Evolutionary conservation across 2,329 filamentous ascomycete species (phyloP), one percentile per base, ranked within the genome.

Genomic region (Fusarium succisae): DNA sequence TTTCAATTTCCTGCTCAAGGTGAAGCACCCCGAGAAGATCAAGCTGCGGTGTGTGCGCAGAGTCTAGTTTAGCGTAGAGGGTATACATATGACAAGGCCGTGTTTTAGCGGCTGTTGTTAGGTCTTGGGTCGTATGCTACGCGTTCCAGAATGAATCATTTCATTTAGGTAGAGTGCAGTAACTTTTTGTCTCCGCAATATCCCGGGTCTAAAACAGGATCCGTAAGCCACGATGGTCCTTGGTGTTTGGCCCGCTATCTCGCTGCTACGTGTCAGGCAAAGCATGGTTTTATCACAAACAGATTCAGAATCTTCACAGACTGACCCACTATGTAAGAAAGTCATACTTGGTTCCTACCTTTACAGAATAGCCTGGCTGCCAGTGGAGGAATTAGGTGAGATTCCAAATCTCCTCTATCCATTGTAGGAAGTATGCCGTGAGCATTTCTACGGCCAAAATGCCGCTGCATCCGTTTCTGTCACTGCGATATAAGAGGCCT

Each of bases 1-100:
- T 48, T 76, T 76, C 73, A 76, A 75, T 53, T 76, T 76, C 58
- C 28, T 76, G 20, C 72, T 76, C 14, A 76, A 76, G 47, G 72
- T 76, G n/a, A 76, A 76, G 66, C 59, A 76, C 45, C 73, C 73
- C 2, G 73, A 73, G n/a, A 68, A 50, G 62, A 73, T 76, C 61
- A 73, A 57, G 57, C 44, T 76, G 20, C 66, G 73, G 39, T 76
- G 73, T 53, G 69, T 76, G 62, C 73, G 64, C 18, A 53, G 58
- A 55, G 47, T 20, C 30, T 37, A 38, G 50, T 43, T 10, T 43
- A 50, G 56, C 24, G 44, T 47, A 20, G 20, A 41, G 20, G 20
- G 20, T 20, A 47, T 20, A 11, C 11, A 26, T 18, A n/a, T 44
- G n/a, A 22, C 38, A 39, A 39, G 38, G 38, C 8, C 11, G 7